Evolutionary conservation across 495 filamentous ascomycete genomes (phyloP), one percentile per base, ranked within the genome.

Genomic region (Aspergillus bertholletiae): DNA sequence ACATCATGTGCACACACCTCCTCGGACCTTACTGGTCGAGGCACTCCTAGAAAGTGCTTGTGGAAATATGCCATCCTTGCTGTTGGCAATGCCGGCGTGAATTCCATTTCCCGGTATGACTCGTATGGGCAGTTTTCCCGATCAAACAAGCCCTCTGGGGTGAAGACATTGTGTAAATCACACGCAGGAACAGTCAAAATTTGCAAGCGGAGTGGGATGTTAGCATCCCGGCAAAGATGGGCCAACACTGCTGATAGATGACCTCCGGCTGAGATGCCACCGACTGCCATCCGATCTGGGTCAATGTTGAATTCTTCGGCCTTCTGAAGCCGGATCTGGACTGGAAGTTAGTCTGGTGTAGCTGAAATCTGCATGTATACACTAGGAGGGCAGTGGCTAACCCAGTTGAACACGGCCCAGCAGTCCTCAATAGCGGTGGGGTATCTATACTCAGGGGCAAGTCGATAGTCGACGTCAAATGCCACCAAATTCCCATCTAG

Each of bases 341-440:
- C 21, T 13, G n/a, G 30, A n/a, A 26, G 18, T 53, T 27, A 57
- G 55, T 47, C 5, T 28, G 48, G 34, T 40, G 46, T 23, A 24
- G 34, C 15, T 26, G 35, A 12, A 23, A 5, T 5, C 27, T 1
- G n/a, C 13, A 32, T 11, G 30, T 32, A 32, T 32, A 32, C 30
- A 32, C 3, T 3, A 45, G 15, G n/a, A 20, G n/a, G 39, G 3
- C 18, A 12, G 28, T 34, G n/a, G 53, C 65, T 23, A 52, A 73
- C 72, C 70, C 72, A 73, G 28, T 71, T 75, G 41, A 75, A 72
- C n/a, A 70, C 72, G 0, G 63, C 46, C 72, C 72, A 74, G 54
- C 69, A 69, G 56, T 73, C 72, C 9, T 73, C 57, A 11, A 73
- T 55, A 0, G 70, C 61, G 18, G 65, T 64, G 0, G 72, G 72